These are phyloP conservation scores for Ammopiptanthus mongolicus DNA, from an alignment of 306 rosid species.

Conservation along the genomic window DNA sequence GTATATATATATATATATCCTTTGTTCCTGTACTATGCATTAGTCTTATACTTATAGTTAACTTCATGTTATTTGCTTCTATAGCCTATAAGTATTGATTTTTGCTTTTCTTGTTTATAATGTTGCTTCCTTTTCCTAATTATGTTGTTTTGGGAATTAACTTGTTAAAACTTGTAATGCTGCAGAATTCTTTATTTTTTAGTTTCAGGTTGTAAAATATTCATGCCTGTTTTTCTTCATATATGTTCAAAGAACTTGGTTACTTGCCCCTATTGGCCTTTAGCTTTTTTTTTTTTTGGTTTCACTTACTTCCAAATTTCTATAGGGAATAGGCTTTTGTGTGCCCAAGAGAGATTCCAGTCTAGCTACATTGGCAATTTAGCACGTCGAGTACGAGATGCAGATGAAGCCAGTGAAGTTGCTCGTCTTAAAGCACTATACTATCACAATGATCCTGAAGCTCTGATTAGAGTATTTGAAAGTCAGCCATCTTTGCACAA, in stretches of 20 bases:
- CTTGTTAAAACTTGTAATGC: not conserved
- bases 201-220: not conserved
- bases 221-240: not conserved
- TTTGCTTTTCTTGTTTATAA: not conserved
- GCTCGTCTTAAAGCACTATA: constrained; percentile 74
- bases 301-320: constrained; percentile 9
- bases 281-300: not conserved
- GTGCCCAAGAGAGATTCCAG: constrained; percentile 53
- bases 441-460: constrained; percentile 74
- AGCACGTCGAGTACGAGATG: constrained; percentile 61
- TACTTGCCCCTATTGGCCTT: not conserved
- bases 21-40: not conserved
- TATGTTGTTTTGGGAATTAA: not conserved
- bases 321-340: constrained; percentile 48
- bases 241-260: not conserved
- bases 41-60: not conserved
- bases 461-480: constrained; percentile 81
- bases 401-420: constrained; percentile 70
- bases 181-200: not conserved
- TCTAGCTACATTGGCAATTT: constrained; percentile 76
- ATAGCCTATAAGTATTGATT: not conserved
- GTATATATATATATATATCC: constrained; percentile 43
- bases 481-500: constrained; percentile 69
- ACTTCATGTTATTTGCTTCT: not conserved
- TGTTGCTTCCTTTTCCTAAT: not conserved